Evolutionary conservation across 371 early-diverging fungal species (phyloP).

Genomic region (Syncephalis plumigaleata): DNA sequence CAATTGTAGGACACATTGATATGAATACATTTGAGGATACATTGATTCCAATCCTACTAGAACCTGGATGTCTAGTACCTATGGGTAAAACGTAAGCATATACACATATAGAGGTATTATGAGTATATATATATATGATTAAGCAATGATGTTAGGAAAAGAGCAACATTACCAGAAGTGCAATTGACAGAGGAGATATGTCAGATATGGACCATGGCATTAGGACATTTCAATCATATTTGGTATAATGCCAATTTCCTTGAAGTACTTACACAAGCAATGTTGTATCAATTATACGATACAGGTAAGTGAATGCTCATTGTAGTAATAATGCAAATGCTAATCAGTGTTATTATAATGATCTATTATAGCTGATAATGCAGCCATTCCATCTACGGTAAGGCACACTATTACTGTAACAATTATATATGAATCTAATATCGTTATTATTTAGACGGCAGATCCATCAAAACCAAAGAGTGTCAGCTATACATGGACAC

Average conservation of each 20-base stretch:
- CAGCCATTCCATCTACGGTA: background rate
- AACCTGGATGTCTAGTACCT: slow-evolving; percentile 22
- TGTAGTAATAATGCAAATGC: background rate
- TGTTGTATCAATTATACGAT: slow-evolving; percentile 14
- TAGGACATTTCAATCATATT: slow-evolving; percentile 13
- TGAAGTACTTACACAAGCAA: slow-evolving; percentile 9
- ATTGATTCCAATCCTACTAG: slow-evolving; percentile 16
- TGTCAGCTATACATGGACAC: slow-evolving; percentile 18
- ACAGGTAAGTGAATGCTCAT: slow-evolving; percentile 10
- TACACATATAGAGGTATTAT: slow-evolving; percentile 6
- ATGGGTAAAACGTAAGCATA: slow-evolving; percentile 18
- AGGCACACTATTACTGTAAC: background rate
- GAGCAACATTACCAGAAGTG: slow-evolving; percentile 13
- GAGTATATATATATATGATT: background rate
- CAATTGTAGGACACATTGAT: background rate
- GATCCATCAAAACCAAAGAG: slow-evolving; percentile 8
- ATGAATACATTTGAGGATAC: background rate
- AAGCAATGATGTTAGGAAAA: slow-evolving; percentile 11
- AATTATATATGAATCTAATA: background rate
- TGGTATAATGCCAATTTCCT: slow-evolving; percentile 12
- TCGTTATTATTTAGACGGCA: slow-evolving; percentile 7
- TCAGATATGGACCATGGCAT: slow-evolving; percentile 20
- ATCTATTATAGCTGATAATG: too few species aligned
- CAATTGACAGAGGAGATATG: slow-evolving; percentile 15
- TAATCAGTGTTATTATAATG: too few species aligned